These are phyloP conservation scores for Phlegmacium glaucopus DNA, from an alignment of 768 basidiomycete genomes.

Conservation along the genomic window DNA sequence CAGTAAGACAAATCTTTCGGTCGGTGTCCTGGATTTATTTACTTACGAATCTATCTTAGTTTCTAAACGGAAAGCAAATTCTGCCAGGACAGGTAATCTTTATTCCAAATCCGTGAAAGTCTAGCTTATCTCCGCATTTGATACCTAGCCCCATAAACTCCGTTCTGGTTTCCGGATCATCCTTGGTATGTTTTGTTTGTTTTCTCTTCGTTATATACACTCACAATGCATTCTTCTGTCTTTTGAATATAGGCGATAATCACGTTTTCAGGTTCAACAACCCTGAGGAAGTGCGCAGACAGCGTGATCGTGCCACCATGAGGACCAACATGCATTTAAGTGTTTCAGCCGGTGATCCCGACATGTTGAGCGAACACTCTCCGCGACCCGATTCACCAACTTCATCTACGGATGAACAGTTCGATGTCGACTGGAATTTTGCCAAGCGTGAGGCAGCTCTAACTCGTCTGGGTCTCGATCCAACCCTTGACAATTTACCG, in stretches of 20 bases:
- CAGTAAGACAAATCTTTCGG: slow-evolving; percentile 44
- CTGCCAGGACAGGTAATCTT: slow-evolving; percentile 64
- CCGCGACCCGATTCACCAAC: slow-evolving; percentile 80
- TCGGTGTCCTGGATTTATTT: background rate
- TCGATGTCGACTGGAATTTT: slow-evolving; percentile 95
- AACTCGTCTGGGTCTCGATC: slow-evolving; percentile 81
- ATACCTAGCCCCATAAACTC: slow-evolving; percentile 68
- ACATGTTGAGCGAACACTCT: slow-evolving; percentile 45
- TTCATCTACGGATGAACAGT: slow-evolving; percentile 58
- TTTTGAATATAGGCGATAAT: slow-evolving; percentile 64
- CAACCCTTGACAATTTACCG: slow-evolving; percentile 86
- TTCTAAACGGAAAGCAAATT: slow-evolving; percentile 92
- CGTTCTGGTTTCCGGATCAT: slow-evolving; percentile 96
- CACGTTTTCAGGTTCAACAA: slow-evolving; percentile 98
- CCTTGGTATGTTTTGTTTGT: slow-evolving; percentile 55
- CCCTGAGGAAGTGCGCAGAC: slow-evolving; percentile 91
- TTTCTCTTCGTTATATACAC: slow-evolving; percentile 9
- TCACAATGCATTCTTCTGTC: background rate
- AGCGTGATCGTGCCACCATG: slow-evolving; percentile 75
- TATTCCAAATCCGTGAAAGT: slow-evolving; percentile 5
- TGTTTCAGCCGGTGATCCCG: slow-evolving; percentile 64
- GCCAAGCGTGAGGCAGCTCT: slow-evolving; percentile 93
- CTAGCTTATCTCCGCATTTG: slow-evolving; percentile 3
- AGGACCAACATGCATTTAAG: slow-evolving; percentile 68
- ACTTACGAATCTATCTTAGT: slow-evolving; percentile 42